Evolutionary conservation across 345 rosid species (phyloP).

Genomic region (Alliaria petiolata): DNA sequence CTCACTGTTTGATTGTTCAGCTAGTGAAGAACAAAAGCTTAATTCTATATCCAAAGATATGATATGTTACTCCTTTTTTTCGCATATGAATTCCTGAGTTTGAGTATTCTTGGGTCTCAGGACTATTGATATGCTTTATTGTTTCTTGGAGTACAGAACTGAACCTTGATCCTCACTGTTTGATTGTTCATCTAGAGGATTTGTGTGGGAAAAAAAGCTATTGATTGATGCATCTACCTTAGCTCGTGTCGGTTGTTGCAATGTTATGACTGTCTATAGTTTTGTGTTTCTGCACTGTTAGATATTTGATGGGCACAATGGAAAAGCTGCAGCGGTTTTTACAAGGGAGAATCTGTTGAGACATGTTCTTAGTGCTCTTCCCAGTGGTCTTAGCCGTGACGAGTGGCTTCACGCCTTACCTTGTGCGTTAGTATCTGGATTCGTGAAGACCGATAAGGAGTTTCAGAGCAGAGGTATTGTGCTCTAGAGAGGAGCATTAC

Average conservation of each 20-base stretch:
- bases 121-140: background rate
- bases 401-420: conserved; percentile 92
- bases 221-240: background rate
- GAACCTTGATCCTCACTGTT: background rate
- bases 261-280: conserved; percentile 9
- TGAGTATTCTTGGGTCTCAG: background rate
- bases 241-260: background rate
- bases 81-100: background rate
- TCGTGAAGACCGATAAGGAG: conserved; percentile 92
- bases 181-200: background rate
- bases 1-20: background rate
- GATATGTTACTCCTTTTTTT: background rate
- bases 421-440: conserved; percentile 86
- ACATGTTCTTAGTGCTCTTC: conserved; percentile 72
- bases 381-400: conserved; percentile 64
- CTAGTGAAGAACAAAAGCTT: too few species aligned
- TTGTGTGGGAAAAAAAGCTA: background rate
- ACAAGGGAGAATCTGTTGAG: conserved; percentile 67
- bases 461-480: conserved; percentile 81
- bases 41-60: background rate
- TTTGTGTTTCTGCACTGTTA: conserved; percentile 30
- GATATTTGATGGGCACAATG: conserved; percentile 95
- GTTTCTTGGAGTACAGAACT: background rate
- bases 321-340: conserved; percentile 85
- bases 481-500: too few species aligned